A percentile compares a stretch with the other conserved stretches of the same genome.
Conservation (phyloP, 169 alveolate species). For the Babesia gibsoni region DNA sequence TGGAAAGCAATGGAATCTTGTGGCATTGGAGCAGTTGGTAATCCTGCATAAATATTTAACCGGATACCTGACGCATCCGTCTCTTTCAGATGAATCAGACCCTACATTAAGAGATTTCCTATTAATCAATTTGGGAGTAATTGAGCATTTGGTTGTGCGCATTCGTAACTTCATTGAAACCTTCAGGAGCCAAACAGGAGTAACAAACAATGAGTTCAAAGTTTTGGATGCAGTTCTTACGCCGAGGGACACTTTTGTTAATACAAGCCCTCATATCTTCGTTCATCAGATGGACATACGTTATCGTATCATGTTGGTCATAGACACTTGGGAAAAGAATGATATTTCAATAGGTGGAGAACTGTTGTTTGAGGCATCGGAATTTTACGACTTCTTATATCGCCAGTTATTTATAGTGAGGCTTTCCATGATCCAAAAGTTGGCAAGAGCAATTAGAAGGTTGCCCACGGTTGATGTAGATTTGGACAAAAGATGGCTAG, state of each 20-base stretch:
- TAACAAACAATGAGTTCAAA: not conserved
- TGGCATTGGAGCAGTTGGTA: constrained; percentile 41
- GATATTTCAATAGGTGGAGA: constrained; percentile 21
- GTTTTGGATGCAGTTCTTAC: constrained; percentile 37
- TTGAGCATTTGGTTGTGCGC: constrained; percentile 36
- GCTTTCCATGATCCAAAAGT: constrained; percentile 41
- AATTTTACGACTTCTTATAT: constrained; percentile 27
- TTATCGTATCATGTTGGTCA: constrained; percentile 40
- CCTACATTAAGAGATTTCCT: constrained; percentile 14
- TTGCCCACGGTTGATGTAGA: constrained; percentile 24
- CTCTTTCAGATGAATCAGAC: constrained; percentile 22
- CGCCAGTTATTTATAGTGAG: constrained; percentile 43
- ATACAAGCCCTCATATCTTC: constrained; percentile 6
- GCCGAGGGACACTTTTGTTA: constrained; percentile 48
- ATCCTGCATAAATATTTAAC: constrained; percentile 38
- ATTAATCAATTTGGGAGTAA: constrained; percentile 47
- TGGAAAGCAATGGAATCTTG: constrained; percentile 39
- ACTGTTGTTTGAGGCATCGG: constrained; percentile 34
- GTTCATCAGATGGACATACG: constrained; percentile 58
- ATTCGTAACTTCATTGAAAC: constrained; percentile 48
- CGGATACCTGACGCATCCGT: constrained; percentile 39
- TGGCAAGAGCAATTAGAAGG: constrained; percentile 42
- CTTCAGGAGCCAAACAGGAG: not conserved
- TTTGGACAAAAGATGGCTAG: constrained; percentile 16
- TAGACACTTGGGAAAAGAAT: constrained; percentile 46